Conservation (phyloP, 495 filamentous ascomycete genomes). For the Penicillium arizonense region DNA sequence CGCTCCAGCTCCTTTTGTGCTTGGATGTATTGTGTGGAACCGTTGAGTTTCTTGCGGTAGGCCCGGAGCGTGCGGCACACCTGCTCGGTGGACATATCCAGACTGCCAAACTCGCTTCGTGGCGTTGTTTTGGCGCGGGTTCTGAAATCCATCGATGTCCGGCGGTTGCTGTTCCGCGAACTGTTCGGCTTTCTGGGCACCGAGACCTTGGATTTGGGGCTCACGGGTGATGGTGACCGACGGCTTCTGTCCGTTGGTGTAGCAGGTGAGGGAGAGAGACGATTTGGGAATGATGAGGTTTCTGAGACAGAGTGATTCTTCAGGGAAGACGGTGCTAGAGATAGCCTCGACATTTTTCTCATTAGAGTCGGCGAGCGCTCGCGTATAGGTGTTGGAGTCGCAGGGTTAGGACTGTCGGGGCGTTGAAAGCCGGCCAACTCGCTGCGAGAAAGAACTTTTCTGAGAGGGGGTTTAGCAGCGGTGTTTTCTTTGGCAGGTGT, state of each 20-base stretch:
- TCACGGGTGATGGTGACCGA: constrained; percentile 48
- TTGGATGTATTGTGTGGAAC: constrained; percentile 61
- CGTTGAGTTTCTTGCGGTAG: constrained; percentile 78
- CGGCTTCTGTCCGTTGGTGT: constrained; percentile 28
- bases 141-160: constrained; percentile 59
- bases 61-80: constrained; percentile 73
- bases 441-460: constrained; percentile 71
- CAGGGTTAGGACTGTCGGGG: constrained; percentile 35
- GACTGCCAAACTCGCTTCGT: constrained; percentile 57
- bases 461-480: constrained; percentile 62
- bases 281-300: constrained; percentile 34
- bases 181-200: constrained; percentile 19
- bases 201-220: constrained; percentile 26
- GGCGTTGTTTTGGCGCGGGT: constrained; percentile 53
- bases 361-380: constrained; percentile 64
- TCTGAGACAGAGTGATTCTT: constrained; percentile 27
- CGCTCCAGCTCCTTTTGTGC: constrained; percentile 71
- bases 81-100: constrained; percentile 76
- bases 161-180: constrained; percentile 25
- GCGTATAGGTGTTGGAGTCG: constrained; percentile 53
- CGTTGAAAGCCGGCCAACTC: constrained; percentile 77
- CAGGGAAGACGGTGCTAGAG: constrained; percentile 31
- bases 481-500: constrained; percentile 53
- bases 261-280: constrained; percentile 32
- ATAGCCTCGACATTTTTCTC: constrained; percentile 52